phyloP scores from a whole-genome alignment of 257 asterid species.

The Jacaranda copaia region DNA sequence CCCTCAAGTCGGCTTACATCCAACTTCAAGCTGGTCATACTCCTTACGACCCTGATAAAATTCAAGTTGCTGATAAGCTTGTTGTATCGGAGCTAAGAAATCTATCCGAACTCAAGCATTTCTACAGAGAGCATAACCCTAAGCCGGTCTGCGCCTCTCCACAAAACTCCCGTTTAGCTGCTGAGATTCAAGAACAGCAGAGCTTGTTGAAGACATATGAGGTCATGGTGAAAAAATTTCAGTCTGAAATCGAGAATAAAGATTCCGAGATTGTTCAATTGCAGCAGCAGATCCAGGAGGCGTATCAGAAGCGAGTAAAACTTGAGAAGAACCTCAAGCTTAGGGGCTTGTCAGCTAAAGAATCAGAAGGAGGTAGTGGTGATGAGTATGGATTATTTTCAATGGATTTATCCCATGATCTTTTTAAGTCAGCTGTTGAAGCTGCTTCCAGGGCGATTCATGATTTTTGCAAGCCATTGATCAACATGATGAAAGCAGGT shows the following conservation, averaged over 20 bases:
- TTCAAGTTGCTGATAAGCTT: slow-evolving; percentile 95
- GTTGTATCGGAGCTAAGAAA: slow-evolving; percentile 91
- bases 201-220: slow-evolving; percentile 90
- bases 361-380: slow-evolving; percentile 70
- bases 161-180: slow-evolving; percentile 95
- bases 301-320: slow-evolving; percentile 81
- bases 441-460: slow-evolving; percentile 87
- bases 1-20: slow-evolving; percentile 93
- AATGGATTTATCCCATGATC: slow-evolving; percentile 73
- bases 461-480: slow-evolving; percentile 93
- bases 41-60: slow-evolving; percentile 96
- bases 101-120: slow-evolving; percentile 95
- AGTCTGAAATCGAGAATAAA: slow-evolving; percentile 95
- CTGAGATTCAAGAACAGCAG: slow-evolving; percentile 99
- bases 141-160: slow-evolving; percentile 91
- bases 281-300: slow-evolving; percentile 94
- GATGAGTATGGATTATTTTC: slow-evolving; percentile 52
- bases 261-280: slow-evolving; percentile 85
- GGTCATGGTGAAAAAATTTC: slow-evolving; percentile 98
- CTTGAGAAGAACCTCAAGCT: slow-evolving; percentile 96
- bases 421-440: slow-evolving; percentile 77
- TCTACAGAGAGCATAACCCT: slow-evolving; percentile 94
- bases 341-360: slow-evolving; percentile 86
- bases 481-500: slow-evolving; percentile 99
- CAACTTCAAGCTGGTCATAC: slow-evolving; percentile 95